Evolutionary conservation across 306 rosid species (phyloP).

Genomic region (Spatholobus suberectus): DNA sequence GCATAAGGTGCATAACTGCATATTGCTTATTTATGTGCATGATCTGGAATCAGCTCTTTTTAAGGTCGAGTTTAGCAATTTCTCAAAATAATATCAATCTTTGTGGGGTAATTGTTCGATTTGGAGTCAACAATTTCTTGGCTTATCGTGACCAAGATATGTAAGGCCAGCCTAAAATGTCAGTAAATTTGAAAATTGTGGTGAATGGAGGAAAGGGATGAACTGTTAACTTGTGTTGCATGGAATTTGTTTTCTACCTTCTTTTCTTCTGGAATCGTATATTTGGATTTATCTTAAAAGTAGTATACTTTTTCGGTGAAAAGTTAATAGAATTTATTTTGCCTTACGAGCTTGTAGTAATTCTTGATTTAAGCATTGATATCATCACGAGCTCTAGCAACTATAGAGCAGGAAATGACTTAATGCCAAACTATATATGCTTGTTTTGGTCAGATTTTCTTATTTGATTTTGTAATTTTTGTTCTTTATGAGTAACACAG

Average conservation of each 20-base stretch:
- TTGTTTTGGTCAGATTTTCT: slow-evolving; percentile 25
- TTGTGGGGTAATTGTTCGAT: slow-evolving; percentile 1
- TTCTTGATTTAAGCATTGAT: slow-evolving; percentile 6
- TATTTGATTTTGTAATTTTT: neutral
- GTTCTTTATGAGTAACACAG: neutral
- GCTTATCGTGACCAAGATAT: slow-evolving; percentile 17
- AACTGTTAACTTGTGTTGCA: slow-evolving; percentile 5
- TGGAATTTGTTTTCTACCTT: slow-evolving; percentile 6
- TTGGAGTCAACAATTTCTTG: slow-evolving; percentile 8
- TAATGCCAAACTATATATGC: neutral
- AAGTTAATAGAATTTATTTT: slow-evolving; percentile 5
- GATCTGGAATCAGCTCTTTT: neutral
- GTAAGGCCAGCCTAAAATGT: neutral
- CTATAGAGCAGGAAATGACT: slow-evolving; percentile 8
- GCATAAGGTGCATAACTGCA: slow-evolving; percentile 23
- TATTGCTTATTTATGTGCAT: slow-evolving; percentile 28
- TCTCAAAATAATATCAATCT: neutral
- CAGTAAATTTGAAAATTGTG: slow-evolving; percentile 16
- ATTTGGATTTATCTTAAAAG: slow-evolving; percentile 12
- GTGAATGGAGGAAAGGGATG: neutral
- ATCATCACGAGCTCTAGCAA: neutral
- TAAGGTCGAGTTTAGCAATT: neutral
- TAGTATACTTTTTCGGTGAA: slow-evolving; percentile 13
- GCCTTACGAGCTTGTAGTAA: neutral
- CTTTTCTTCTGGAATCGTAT: slow-evolving; percentile 1